Conservation (phyloP, 495 filamentous ascomycete genomes). For the Stereocaulon alpinum region DNA sequence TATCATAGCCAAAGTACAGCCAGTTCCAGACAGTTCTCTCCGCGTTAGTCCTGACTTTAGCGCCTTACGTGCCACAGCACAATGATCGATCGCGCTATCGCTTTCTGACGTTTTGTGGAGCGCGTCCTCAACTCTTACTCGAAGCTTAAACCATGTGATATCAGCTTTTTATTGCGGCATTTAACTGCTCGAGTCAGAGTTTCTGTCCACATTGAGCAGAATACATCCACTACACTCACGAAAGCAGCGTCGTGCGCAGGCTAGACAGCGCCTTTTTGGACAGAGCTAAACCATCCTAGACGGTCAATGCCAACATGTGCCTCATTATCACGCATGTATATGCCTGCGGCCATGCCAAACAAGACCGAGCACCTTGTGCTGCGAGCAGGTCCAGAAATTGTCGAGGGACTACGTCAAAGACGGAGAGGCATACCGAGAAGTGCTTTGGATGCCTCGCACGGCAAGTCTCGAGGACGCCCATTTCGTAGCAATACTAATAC, state of each 20-base stretch:
- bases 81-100: not conserved
- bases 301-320: not conserved
- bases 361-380: not conserved
- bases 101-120: not conserved
- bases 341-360: not conserved
- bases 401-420: not conserved
- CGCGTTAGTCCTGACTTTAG: not conserved
- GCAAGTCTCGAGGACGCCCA: not conserved
- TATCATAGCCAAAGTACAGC: not conserved
- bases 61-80: not conserved
- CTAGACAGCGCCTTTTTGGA: not conserved
- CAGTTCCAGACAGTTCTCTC: not conserved
- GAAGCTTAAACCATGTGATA: not conserved
- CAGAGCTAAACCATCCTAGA: not conserved
- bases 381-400: not conserved
- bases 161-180: not conserved
- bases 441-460: not conserved
- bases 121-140: not conserved
- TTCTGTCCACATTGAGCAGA: not conserved
- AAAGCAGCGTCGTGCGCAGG: not conserved
- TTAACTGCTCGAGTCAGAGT: constrained; percentile 2
- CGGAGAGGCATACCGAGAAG: not conserved
- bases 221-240: not conserved
- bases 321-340: not conserved
- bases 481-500: not conserved